phyloP scores from a whole-genome alignment of 306 rosid genomes.

The Pueraria montana region DNA sequence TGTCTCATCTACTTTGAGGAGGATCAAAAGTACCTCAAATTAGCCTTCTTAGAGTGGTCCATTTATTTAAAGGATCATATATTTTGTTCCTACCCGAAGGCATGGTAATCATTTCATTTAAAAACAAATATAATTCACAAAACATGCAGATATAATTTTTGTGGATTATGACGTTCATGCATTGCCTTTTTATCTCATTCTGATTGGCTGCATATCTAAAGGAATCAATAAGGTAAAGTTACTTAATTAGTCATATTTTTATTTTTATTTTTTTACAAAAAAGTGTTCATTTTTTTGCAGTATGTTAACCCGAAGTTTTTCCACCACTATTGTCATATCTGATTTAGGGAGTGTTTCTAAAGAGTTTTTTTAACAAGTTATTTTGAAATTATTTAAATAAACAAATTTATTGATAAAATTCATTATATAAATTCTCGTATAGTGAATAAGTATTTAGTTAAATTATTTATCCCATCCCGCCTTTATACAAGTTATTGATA shows the following conservation, averaged over 20 bases:
- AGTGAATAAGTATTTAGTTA: not conserved
- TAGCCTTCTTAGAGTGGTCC: slow-evolving; percentile 66
- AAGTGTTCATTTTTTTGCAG: not conserved
- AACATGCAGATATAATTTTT: slow-evolving; percentile 42
- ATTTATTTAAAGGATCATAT: slow-evolving; percentile 52
- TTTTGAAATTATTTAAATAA: not conserved
- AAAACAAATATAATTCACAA: slow-evolving; percentile 50
- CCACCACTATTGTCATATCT: not conserved
- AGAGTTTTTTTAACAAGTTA: not conserved
- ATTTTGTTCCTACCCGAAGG: slow-evolving; percentile 56
- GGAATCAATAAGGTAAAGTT: slow-evolving; percentile 46
- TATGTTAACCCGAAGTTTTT: not conserved
- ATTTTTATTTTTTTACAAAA: not conserved
- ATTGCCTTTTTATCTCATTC: slow-evolving; percentile 44
- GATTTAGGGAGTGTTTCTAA: not conserved
- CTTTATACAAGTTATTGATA: not conserved
- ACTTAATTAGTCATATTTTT: not conserved
- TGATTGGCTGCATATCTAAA: slow-evolving; percentile 50
- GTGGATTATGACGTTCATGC: slow-evolving; percentile 53
- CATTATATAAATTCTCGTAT: not conserved
- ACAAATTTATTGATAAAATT: not conserved
- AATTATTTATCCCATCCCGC: not conserved
- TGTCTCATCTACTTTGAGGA: slow-evolving; percentile 79
- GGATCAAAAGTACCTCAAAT: slow-evolving; percentile 68
- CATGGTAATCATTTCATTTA: slow-evolving; percentile 58